A percentile compares a stretch with the other conserved stretches of the same genome.
Evolutionary conservation across 352 stramenopile genomes (phyloP).

Genomic region (Pythium myriotylum): DNA sequence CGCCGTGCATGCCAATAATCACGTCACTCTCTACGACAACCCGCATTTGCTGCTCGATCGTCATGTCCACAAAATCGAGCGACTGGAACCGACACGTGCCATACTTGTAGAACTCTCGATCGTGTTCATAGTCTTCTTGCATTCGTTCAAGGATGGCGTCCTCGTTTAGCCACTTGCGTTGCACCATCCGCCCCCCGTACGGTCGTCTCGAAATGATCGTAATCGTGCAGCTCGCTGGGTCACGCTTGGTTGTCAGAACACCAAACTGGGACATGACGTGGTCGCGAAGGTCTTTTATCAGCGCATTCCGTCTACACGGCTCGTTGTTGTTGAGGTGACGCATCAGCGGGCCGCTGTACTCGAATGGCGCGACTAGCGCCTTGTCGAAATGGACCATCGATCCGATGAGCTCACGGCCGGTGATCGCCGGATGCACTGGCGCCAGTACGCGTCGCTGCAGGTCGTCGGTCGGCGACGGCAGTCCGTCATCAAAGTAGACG

Average conservation of each 20-base stretch:
- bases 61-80: constrained; percentile 36
- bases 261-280: not conserved
- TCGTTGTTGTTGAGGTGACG: constrained; percentile 63
- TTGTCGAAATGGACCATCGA: constrained; percentile 39
- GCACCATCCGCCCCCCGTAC: constrained; percentile 48
- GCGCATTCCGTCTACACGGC: constrained; percentile 49
- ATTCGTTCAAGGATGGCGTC: constrained; percentile 28
- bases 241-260: constrained; percentile 2
- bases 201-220: constrained; percentile 62
- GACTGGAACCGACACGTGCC: constrained; percentile 27
- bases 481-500: constrained; percentile 32
- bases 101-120: constrained; percentile 18
- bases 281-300: constrained; percentile 52
- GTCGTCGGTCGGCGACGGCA: constrained; percentile 20
- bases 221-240: constrained; percentile 25
- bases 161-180: constrained; percentile 69
- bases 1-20: constrained; percentile 48
- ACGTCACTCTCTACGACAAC: constrained; percentile 36
- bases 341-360: constrained; percentile 59
- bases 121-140: constrained; percentile 21
- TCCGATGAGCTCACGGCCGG: constrained; percentile 21
- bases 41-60: constrained; percentile 36
- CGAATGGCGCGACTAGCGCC: constrained; percentile 23
- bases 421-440: constrained; percentile 20
- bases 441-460: constrained; percentile 25